Percentiles rank a stretch among this genome's conserved stretches.
Evolutionary conservation across 495 filamentous ascomycete species (phyloP).

Genomic region (Choiromyces venosus): DNA sequence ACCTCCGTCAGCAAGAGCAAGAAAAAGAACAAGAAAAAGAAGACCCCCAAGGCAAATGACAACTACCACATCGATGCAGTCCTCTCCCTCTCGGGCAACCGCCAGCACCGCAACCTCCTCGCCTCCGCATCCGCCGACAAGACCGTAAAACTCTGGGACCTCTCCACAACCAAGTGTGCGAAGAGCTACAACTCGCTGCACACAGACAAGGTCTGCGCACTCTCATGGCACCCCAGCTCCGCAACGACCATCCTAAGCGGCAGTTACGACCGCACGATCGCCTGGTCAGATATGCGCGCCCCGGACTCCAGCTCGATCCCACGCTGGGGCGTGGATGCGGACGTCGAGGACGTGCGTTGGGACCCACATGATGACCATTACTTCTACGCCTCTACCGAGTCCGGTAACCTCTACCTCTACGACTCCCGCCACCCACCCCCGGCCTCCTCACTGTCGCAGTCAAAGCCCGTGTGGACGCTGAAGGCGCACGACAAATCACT

Average conservation of each 20-base stretch:
- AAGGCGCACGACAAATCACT: constrained; percentile 92
- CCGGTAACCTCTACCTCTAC: constrained; percentile 79
- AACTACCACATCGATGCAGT: constrained; percentile 92
- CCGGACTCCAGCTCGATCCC: constrained; percentile 60
- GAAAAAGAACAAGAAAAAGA: constrained; percentile 72
- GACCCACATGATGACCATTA: constrained; percentile 84
- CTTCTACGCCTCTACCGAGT: constrained; percentile 94
- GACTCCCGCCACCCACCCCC: constrained; percentile 68
- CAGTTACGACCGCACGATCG: constrained; percentile 87
- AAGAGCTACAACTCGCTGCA: constrained; percentile 84
- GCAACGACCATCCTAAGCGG: constrained; percentile 84
- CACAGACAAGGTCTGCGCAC: constrained; percentile 91
- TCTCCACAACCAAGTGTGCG: constrained; percentile 83
- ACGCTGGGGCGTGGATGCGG: constrained; percentile 86
- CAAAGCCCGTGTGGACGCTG: constrained; percentile 84
- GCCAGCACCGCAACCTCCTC: constrained; percentile 88
- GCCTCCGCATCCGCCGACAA: constrained; percentile 93
- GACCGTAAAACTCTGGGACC: constrained; percentile 95
- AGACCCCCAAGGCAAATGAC: constrained; percentile 78
- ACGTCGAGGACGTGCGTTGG: constrained; percentile 89
- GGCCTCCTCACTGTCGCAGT: constrained; percentile 56
- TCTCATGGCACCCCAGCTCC: constrained; percentile 85
- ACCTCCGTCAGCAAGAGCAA: constrained; percentile 50
- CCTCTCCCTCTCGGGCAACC: constrained; percentile 81
- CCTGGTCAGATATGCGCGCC: constrained; percentile 87